These are phyloP conservation scores for Pyrus pyrifolia DNA, from an alignment of 306 rosid genomes.

Conservation along the genomic window DNA sequence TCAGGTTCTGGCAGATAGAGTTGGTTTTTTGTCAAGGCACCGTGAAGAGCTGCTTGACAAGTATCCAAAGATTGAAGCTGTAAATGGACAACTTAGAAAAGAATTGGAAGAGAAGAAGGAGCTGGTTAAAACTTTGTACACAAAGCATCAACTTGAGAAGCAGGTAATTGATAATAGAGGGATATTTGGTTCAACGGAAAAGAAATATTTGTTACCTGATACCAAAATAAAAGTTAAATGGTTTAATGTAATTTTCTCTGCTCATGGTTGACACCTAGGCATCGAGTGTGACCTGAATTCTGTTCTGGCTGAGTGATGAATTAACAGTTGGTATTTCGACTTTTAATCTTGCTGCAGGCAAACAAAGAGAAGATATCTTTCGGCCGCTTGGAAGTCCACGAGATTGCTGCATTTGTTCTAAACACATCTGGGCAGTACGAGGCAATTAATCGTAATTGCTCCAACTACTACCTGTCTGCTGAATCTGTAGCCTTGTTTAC, in stretches of 20 bases:
- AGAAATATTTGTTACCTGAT: not conserved
- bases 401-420: slow-evolving; percentile 88
- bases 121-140: slow-evolving; percentile 70
- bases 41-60: slow-evolving; percentile 79
- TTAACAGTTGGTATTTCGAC: not conserved
- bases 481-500: slow-evolving; percentile 91
- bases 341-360: slow-evolving; percentile 54
- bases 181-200: not conserved
- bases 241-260: not conserved
- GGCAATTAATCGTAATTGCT: slow-evolving; percentile 76
- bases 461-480: slow-evolving; percentile 72
- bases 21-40: slow-evolving; percentile 64
- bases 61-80: slow-evolving; percentile 58
- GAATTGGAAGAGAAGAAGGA: slow-evolving; percentile 81
- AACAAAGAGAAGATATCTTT: slow-evolving; percentile 93
- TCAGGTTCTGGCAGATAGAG: slow-evolving; percentile 65
- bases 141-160: slow-evolving; percentile 89
- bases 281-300: not conserved
- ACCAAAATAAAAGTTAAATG: too few species aligned
- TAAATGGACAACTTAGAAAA: slow-evolving; percentile 71
- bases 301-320: not conserved
- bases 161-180: slow-evolving; percentile 43
- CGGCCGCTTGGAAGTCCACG: slow-evolving; percentile 77
- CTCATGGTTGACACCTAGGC: not conserved
- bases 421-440: slow-evolving; percentile 68